Evolutionary conservation across 2,329 filamentous ascomycete species (phyloP).

Genomic region (Calonectria multiphialidica): DNA sequence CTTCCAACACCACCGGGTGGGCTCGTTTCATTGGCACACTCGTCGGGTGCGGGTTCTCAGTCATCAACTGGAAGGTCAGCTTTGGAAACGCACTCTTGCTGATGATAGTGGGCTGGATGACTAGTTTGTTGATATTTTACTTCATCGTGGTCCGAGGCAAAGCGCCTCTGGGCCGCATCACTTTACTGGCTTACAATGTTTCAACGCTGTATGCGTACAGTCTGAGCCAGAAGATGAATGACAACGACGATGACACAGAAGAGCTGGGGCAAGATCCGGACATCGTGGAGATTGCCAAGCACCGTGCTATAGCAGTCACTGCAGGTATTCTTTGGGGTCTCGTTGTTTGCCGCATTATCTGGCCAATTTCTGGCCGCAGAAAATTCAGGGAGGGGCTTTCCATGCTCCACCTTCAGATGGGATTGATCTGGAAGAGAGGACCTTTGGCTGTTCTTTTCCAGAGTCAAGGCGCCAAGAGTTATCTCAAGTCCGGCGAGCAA

Average conservation of each 20-base stretch:
- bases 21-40: slow-evolving; percentile 89
- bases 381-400: slow-evolving; percentile 92
- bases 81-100: slow-evolving; percentile 80
- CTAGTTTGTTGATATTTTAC: slow-evolving; percentile 87
- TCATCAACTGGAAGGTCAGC: slow-evolving; percentile 83
- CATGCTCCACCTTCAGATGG: slow-evolving; percentile 92
- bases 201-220: slow-evolving; percentile 95
- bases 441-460: slow-evolving; percentile 81
- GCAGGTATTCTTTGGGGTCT: slow-evolving; percentile 93
- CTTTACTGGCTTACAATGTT: slow-evolving; percentile 95
- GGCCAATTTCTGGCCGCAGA: slow-evolving; percentile 89
- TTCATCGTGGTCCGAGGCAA: slow-evolving; percentile 88
- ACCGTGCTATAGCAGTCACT: slow-evolving; percentile 90
- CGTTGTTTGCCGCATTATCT: slow-evolving; percentile 88
- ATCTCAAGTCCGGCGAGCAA: slow-evolving; percentile 53
- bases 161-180: slow-evolving; percentile 91
- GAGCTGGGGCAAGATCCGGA: slow-evolving; percentile 80
- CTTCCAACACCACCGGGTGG: slow-evolving; percentile 91
- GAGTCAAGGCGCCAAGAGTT: slow-evolving; percentile 75
- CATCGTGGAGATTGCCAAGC: slow-evolving; percentile 88
- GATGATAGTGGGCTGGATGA: slow-evolving; percentile 83
- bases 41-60: slow-evolving; percentile 81
- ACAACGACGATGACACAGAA: slow-evolving; percentile 79
- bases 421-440: slow-evolving; percentile 94
- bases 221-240: slow-evolving; percentile 80